A percentile compares a stretch with the other conserved stretches of the same genome.
These are phyloP conservation scores for Globisporangium spiculum DNA, from an alignment of 352 stramenopile genomes.

Conservation along the genomic window DNA sequence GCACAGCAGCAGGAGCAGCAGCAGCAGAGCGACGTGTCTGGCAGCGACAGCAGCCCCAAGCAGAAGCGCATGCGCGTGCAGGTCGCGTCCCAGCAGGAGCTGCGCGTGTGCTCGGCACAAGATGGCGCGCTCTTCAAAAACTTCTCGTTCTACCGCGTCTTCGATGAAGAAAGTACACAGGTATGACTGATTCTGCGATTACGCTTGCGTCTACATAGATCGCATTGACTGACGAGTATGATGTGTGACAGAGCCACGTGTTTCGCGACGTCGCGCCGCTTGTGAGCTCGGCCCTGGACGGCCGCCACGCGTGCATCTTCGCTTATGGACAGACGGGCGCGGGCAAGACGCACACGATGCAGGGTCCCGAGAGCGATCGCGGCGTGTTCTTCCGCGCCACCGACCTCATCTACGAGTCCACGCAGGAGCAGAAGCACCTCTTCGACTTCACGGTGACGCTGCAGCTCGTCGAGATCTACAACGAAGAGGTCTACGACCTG, in stretches of 20 bases:
- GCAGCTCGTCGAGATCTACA: conserved; percentile 85
- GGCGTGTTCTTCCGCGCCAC: conserved; percentile 47
- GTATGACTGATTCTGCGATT: conserved; percentile 20
- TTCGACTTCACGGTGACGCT: conserved; percentile 49
- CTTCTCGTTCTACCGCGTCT: conserved; percentile 86
- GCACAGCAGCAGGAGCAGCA: conserved; percentile 11
- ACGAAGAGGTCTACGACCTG: conserved; percentile 84
- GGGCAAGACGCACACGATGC: conserved; percentile 42
- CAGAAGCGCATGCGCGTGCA: conserved; percentile 22
- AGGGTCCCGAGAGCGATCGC: conserved; percentile 20
- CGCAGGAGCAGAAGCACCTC: conserved; percentile 39
- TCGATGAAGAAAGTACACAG: conserved; percentile 80
- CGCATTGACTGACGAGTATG: conserved; percentile 40
- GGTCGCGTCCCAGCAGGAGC: conserved; percentile 18
- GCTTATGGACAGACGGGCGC: conserved; percentile 90
- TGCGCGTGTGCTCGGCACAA: conserved; percentile 30
- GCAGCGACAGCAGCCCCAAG: conserved; percentile 15
- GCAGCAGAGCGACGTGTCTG: not conserved
- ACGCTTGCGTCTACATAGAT: conserved; percentile 33
- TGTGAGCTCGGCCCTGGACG: conserved; percentile 85
- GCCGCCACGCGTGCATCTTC: conserved; percentile 94
- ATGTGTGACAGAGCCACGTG: conserved; percentile 50
- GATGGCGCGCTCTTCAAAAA: conserved; percentile 62
- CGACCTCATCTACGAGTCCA: conserved; percentile 39
- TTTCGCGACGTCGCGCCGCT: conserved; percentile 92